Evolutionary conservation across 2,329 filamentous ascomycete species (phyloP), one percentile per base, ranked within the genome.

Genomic region (Ascochyta pisi): DNA sequence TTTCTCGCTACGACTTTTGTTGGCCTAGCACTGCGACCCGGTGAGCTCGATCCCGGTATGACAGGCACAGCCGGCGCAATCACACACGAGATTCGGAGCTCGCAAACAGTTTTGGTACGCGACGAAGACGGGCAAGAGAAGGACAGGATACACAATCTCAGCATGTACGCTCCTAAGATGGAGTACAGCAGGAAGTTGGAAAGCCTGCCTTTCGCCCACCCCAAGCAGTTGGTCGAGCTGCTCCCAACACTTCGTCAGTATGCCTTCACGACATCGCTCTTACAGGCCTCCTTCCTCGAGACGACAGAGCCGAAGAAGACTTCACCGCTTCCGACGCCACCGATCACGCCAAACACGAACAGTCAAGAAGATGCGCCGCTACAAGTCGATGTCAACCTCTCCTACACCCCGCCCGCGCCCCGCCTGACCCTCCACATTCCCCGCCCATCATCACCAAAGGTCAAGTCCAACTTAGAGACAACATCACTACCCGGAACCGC

Each of bases 191-290:
- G 87, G 52, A 80, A 82, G 3, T 73, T 96, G 8, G 84, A 83
- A 1, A 85, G 88, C 51, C 79, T 95, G 29, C 86, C 90, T 0
- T 94, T 96, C 68, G 85, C 86, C 2, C 91, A 96, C 67, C 91
- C 91, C 0, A 84, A 86, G 45, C 90, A 96, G 69, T 78, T 96
- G 4, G 78, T 93, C 6, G 82, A 85, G 49, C 85, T 93, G 69
- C 80, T 96, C n/a, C 90, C 91, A 0, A 63, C 63, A 3, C 60
- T 95, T 15, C 82, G 91, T 13, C 91, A 95, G 71, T 95, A 91
- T 68, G 88, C 89, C 0, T 86, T 89, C 62, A 78, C 91, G 4
- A 86, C 86, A 1, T 84, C 81, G 0, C 74, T 95, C 2, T 79
- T 94, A 3, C 78, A 82, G 51, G 85, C 84, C 45, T 86, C 83